Base-by-base conservation (phyloP, 2,329 filamentous ascomycete genomes). In the Stachybotrys echinatus region DNA sequence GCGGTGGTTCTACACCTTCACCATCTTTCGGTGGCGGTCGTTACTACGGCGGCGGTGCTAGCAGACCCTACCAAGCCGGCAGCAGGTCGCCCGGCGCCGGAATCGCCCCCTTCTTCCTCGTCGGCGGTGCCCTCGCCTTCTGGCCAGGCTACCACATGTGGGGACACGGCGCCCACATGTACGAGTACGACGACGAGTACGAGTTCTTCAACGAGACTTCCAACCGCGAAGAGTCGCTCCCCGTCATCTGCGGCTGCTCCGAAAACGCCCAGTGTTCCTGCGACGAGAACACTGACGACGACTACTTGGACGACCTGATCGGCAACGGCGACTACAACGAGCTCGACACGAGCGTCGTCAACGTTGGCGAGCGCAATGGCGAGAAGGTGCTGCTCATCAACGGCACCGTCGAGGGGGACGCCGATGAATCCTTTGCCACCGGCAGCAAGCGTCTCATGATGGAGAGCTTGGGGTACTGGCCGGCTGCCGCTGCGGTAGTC, bases 391-490 rank as follows among this genome's bases (percentile, higher is more conserved):
- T 46, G 14, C 44, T 46, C 44, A 46, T 86, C 53, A 84, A 88
- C 50, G 82, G 82, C 46, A 85, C 77, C 37, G 72, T 88, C 23
- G 70, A 92, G 63, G 90, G 91, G 63, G 89, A 81, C 45, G 87
- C 81, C 0, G 74, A 53, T 14, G 64, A 74, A 7, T 64, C 68
- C 45, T 63, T 69, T 6, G 50, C 44, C 8, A 48, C 27, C 23
- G 18, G 47, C 18, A 43, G 34, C 31, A 12, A 20, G 6, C 12
- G 19, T 3, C n/a, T 21, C 10, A 38, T 23, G 40, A 42, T 12
- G 14, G 18, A 12, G 40, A 42, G 12, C 2, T 48, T 70, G 5
- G 78, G 77, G 23, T 74, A 72, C 63, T 81, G 76, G 78, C 77
- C 79, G 0, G 68, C 72, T 2, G 64, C 70, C 3, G 70, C 69